Evolutionary conservation across 176 grass and related monocot genomes (phyloP).

Genomic region (Phyllostachys edulis): DNA sequence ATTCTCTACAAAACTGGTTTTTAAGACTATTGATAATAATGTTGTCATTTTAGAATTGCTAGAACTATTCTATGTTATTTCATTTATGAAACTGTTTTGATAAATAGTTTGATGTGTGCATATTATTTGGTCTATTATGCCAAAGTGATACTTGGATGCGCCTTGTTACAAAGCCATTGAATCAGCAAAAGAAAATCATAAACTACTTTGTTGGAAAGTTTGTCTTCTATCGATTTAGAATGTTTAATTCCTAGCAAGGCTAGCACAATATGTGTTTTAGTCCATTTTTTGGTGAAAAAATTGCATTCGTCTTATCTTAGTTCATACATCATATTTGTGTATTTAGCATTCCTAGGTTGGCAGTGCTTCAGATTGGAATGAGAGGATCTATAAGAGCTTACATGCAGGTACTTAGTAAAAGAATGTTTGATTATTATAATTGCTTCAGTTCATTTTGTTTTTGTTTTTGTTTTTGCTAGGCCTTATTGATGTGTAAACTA

Average conservation of each 20-base stretch:
- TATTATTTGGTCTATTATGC: neutral
- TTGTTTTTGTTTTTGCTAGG: too few species aligned
- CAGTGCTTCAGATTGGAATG: too few species aligned
- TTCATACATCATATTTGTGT: too few species aligned
- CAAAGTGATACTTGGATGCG: neutral
- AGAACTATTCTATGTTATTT: conserved; percentile 2
- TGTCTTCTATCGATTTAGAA: neutral
- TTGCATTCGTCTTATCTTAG: too few species aligned
- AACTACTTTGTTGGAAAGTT: neutral
- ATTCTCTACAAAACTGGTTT: neutral
- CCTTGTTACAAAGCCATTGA: neutral
- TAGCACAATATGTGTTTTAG: too few species aligned
- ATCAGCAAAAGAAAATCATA: neutral
- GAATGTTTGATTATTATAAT: too few species aligned
- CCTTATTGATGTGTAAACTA: too few species aligned
- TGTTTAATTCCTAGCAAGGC: neutral
- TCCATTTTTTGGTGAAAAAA: too few species aligned
- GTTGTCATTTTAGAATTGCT: neutral
- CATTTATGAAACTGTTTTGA: neutral
- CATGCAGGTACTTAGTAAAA: too few species aligned
- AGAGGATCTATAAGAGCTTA: too few species aligned
- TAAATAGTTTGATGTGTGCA: neutral
- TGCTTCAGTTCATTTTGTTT: too few species aligned
- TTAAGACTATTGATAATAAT: neutral
- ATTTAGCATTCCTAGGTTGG: too few species aligned